Conservation (phyloP, 2,329 filamentous ascomycete species). For the Phyllosticta capitalensis region DNA sequence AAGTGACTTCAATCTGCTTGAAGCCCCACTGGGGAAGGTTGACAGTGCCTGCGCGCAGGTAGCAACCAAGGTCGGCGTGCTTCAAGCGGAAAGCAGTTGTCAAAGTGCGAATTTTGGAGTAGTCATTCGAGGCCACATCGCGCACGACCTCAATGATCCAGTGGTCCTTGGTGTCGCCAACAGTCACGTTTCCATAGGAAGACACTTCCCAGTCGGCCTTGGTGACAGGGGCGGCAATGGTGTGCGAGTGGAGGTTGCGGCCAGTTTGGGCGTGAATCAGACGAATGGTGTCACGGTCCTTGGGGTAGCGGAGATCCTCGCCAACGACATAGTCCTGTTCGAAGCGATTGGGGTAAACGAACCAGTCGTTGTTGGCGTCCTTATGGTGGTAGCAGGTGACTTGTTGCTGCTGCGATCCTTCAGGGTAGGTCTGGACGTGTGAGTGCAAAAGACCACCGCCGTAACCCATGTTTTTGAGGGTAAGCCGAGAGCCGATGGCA, state of each 20-base stretch:
- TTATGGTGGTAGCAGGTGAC: slow-evolving; percentile 99
- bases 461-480: slow-evolving; percentile 99
- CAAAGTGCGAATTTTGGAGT: slow-evolving; percentile 76
- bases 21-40: slow-evolving; percentile 99
- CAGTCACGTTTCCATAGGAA: slow-evolving; percentile 86
- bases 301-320: slow-evolving; percentile 62
- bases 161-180: slow-evolving; percentile 96
- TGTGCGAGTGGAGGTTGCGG: slow-evolving; percentile 92
- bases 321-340: slow-evolving; percentile 64
- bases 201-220: slow-evolving; percentile 92
- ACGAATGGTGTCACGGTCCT: slow-evolving; percentile 68
- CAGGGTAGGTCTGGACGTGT: slow-evolving; percentile 90
- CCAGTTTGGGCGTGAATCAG: slow-evolving; percentile 92
- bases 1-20: slow-evolving; percentile 98
- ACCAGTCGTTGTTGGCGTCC: slow-evolving; percentile 99
- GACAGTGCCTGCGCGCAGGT: slow-evolving; percentile 87
- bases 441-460: slow-evolving; percentile 93
- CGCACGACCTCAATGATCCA: slow-evolving; percentile 89
- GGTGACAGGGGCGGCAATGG: slow-evolving; percentile 76
- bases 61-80: slow-evolving; percentile 77
- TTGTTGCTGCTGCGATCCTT: slow-evolving; percentile 89
- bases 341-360: slow-evolving; percentile 86
- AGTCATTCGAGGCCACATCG: slow-evolving; percentile 79
- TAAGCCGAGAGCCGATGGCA: slow-evolving; percentile 78
- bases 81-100: slow-evolving; percentile 87